Percentiles rank a stretch among this genome's conserved stretches.
Conservation (phyloP, 2,329 filamentous ascomycete species). For the Seiridium unicorne region DNA sequence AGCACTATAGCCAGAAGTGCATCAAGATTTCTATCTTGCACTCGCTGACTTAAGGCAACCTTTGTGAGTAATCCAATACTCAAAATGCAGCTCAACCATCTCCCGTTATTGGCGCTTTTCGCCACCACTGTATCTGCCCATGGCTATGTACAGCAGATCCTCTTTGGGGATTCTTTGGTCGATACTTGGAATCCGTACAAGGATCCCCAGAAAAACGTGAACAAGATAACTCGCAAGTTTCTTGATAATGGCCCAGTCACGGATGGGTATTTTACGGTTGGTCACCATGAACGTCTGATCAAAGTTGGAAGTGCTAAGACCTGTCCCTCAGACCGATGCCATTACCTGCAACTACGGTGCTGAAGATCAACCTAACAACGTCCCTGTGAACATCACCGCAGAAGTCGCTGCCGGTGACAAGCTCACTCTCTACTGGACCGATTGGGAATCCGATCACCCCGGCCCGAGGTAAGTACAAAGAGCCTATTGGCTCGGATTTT, state of each 20-base stretch:
- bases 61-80: background rate
- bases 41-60: background rate
- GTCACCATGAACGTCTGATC: background rate
- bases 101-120: background rate
- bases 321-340: conserved; percentile 18
- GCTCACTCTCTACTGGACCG: conserved; percentile 7
- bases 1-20: too few species aligned
- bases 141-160: conserved; percentile 21
- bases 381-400: conserved; percentile 2
- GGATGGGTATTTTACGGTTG: conserved; percentile 18
- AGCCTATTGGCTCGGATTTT: background rate
- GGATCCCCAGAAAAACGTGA: conserved; percentile 23
- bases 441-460: conserved; percentile 5
- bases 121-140: conserved; percentile 11
- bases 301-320: background rate
- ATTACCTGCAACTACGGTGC: conserved; percentile 21
- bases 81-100: background rate
- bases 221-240: conserved; percentile 22
- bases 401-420: background rate
- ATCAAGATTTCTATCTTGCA: too few species aligned
- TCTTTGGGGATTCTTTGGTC: conserved; percentile 19
- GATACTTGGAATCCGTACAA: conserved; percentile 26
- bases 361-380: conserved; percentile 14
- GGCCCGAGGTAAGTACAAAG: background rate
- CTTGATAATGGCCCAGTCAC: conserved; percentile 26